Evolutionary conservation across 495 filamentous ascomycete genomes (phyloP), one percentile per base, ranked within the genome.

Genomic region (Bacidia rubella): DNA sequence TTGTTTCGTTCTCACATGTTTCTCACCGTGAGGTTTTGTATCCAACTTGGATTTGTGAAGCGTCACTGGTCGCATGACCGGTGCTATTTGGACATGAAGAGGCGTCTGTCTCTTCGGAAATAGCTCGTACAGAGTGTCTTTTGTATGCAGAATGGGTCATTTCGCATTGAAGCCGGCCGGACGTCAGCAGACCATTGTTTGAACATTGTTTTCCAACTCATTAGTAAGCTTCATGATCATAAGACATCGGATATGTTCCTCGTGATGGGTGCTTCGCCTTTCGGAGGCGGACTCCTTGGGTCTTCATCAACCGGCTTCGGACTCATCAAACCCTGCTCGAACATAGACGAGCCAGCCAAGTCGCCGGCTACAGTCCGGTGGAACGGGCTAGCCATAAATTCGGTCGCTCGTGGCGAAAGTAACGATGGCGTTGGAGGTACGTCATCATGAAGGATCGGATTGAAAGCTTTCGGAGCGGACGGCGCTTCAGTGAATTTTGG

Each of bases 211-310:
- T 5, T 15, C 5, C 29, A 35, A 35, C 7, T 35, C 29, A 35
- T 15, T 35, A 15, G 7, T 35, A 35, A 35, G 7, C 15, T 35
- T 44, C 9, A 17, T 20, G 19, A 11, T 62, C 49, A 60, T 53
- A 62, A 49, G 62, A 76, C 69, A 60, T 75, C 74, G 58, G 73
- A 72, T 59, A 76, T 76, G 56, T 65, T 75, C 63, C 74, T 70
- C 65, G 74, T 71, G 51, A 75, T 75, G 48, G 73, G 58, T 19
- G 68, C 64, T 55, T 74, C 74, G 10, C 66, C 66, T 40, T 67
- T 68, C 25, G 64, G 63, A 12, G 68, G 68, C 40, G 74, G 74
- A 15, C 73, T 75, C 54, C 74, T 66, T 1, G 74, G 74, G 61
- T 76, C 74, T 2, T 64, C 62, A 40, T 66, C 62, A 47, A 64